Base-by-base conservation (phyloP, 306 rosid species). In the Castanea sativa region DNA sequence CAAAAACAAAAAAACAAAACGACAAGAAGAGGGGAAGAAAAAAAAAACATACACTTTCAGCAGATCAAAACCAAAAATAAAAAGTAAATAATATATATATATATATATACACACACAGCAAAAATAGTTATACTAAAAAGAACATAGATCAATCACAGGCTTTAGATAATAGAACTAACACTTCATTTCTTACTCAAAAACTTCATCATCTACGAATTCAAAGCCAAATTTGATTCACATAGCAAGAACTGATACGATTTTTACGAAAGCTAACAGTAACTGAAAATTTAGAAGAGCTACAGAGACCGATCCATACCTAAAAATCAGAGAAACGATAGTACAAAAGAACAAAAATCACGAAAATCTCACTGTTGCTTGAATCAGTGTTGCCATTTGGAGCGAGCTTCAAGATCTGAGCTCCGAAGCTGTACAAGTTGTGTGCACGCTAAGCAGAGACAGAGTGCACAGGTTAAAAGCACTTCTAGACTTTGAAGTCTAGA, bases 381-480 rank as follows among this genome's bases (percentile, higher is more conserved):
- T 21, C 23, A 21, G 23, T 21, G 23, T 21, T 21, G 23, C 23
- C 23, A 21, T 21, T 21, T 21, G 23, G 23, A 21, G 23, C 23
- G 23, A 21, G 23, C 23, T 21, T 21, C 23, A 21, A 21, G 23
- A 21, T 21, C 23, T 21, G 23, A 21, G 23, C 23, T 21, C 23
- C 23, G 0, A 21, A 21, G 23, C 23, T 21, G 23, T 49, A 12
- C 3, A 1, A 64, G 78, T 76, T 78, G 49, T 45, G 92, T 80
- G 92, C 78, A 85, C 81, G 85, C 76, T 83, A 86, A 59, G 85
- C 71, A 63, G 88, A 18, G 63, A 53, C 60, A 2, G 65, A 69
- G 86, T 80, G 92, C 91, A 90, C 35, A 87, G 85, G 87, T 76
- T 80, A 78, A 78, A 77, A 19, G 70, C 76, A 58, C 76, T 63